phyloP scores from a whole-genome alignment of 164 flowering plant genomes.

The Buxus sempervirens region DNA sequence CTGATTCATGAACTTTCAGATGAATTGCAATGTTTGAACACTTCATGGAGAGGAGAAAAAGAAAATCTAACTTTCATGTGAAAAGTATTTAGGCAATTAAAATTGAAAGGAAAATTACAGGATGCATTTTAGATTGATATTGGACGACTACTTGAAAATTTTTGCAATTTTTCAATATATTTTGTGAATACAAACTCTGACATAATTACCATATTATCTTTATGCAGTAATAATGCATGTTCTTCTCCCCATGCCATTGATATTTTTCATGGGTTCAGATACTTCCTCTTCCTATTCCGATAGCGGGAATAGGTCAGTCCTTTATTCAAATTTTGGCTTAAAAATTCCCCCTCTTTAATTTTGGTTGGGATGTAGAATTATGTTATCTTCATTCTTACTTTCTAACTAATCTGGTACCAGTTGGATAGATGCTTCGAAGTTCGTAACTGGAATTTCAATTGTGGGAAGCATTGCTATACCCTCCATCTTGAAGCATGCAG shows the following conservation, averaged over 20 bases:
- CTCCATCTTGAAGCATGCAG: constrained; percentile 81
- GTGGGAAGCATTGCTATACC: constrained; percentile 97
- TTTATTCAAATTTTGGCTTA: background rate
- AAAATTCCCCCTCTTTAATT: background rate
- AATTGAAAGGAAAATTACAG: background rate
- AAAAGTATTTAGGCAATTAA: too few species aligned
- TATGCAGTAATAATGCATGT: constrained; percentile 78
- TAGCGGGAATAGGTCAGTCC: constrained; percentile 48
- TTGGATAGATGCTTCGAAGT: constrained; percentile 83
- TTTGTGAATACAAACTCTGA: background rate
- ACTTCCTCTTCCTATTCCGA: constrained; percentile 44
- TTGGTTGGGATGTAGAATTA: background rate
- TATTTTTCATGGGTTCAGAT: constrained; percentile 68
- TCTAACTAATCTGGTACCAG: constrained; percentile 29
- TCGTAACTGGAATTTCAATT: constrained; percentile 81
- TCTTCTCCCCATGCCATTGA: constrained; percentile 83
- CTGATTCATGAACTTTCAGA: too few species aligned
- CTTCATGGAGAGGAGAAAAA: too few species aligned
- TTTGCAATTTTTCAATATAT: too few species aligned
- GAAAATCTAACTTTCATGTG: too few species aligned
- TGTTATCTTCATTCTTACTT: constrained; percentile 4
- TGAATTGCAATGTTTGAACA: too few species aligned
- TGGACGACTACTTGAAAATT: too few species aligned
- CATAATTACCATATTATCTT: constrained; percentile 13
- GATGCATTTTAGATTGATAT: too few species aligned